Percentiles rank a stretch among this genome's conserved stretches.
phyloP scores from a whole-genome alignment of 352 stramenopile species.

The Globisporangium echinulatum region DNA sequence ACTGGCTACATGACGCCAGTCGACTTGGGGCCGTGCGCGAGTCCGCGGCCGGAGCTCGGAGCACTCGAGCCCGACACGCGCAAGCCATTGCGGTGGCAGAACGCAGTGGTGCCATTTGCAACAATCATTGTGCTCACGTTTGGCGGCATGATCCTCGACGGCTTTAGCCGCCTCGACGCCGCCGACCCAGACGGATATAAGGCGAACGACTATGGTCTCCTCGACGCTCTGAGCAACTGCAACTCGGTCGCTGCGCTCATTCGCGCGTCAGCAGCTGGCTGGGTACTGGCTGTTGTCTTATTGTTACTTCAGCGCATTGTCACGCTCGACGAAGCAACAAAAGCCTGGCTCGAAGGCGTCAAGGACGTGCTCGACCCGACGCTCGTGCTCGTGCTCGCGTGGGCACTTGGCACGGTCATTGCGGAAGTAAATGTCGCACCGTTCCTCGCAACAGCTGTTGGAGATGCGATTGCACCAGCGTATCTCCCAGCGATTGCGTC shows the following conservation, averaged over 20 bases:
- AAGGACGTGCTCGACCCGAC: slow-evolving; percentile 90
- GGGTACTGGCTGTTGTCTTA: slow-evolving; percentile 63
- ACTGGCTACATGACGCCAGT: slow-evolving; percentile 57
- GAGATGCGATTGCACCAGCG: slow-evolving; percentile 65
- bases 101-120: slow-evolving; percentile 80
- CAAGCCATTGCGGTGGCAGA: slow-evolving; percentile 78
- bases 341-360: slow-evolving; percentile 87
- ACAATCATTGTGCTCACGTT: slow-evolving; percentile 82
- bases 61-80: slow-evolving; percentile 60
- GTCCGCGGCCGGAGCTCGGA: slow-evolving; percentile 53
- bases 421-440: slow-evolving; percentile 78
- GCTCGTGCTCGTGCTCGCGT: slow-evolving; percentile 86
- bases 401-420: slow-evolving; percentile 84
- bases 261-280: slow-evolving; percentile 67
- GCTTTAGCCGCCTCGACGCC: slow-evolving; percentile 42
- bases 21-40: slow-evolving; percentile 60
- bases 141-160: slow-evolving; percentile 84
- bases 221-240: slow-evolving; percentile 75
- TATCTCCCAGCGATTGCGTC: slow-evolving; percentile 78
- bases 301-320: slow-evolving; percentile 82
- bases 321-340: slow-evolving; percentile 80
- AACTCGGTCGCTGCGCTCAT: slow-evolving; percentile 76
- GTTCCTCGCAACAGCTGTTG: slow-evolving; percentile 75
- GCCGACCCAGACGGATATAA: slow-evolving; percentile 26
- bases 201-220: slow-evolving; percentile 27